A percentile compares a stretch with the other conserved stretches of the same genome.
phyloP scores from a whole-genome alignment of 495 filamentous ascomycete species.

The Penicillium diatomitis region DNA sequence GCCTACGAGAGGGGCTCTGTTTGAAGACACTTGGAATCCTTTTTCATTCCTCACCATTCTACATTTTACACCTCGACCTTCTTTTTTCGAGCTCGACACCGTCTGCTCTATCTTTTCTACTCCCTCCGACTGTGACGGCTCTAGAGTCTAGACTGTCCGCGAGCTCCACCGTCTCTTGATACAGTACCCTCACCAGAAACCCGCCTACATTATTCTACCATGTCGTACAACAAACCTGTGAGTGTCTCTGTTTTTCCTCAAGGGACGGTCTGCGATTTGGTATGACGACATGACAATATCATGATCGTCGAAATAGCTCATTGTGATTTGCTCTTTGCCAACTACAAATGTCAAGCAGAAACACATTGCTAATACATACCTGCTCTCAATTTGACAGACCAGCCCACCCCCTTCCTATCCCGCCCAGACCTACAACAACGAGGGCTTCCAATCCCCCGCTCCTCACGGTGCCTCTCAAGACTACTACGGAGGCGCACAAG shows the following conservation, averaged over 20 bases:
- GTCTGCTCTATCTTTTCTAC: neutral
- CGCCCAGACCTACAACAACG: constrained; percentile 22
- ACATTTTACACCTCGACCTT: neutral
- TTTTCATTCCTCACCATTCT: neutral
- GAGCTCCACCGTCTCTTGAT: no score
- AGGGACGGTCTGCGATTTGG: no score
- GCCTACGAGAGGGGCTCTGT: no score
- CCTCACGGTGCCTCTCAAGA: constrained; percentile 15
- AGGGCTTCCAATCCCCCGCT: constrained; percentile 12
- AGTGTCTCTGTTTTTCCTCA: neutral
- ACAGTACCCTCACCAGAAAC: neutral
- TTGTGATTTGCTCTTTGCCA: neutral
- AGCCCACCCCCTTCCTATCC: constrained; percentile 35
- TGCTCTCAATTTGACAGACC: constrained; percentile 11
- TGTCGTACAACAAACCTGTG: constrained; percentile 34
- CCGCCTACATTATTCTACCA: constrained; percentile 1
- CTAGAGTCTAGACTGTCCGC: no score
- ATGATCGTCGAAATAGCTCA: no score
- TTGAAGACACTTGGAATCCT: neutral
- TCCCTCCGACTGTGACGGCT: no score
- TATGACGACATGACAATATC: no score
- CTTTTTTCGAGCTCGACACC: neutral
- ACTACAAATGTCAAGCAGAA: neutral
- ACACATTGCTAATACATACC: neutral
- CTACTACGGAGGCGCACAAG: constrained; percentile 20